Base-by-base conservation (phyloP, 768 basidiomycete genomes). In the Sporobolomyces pararoseus region DNA sequence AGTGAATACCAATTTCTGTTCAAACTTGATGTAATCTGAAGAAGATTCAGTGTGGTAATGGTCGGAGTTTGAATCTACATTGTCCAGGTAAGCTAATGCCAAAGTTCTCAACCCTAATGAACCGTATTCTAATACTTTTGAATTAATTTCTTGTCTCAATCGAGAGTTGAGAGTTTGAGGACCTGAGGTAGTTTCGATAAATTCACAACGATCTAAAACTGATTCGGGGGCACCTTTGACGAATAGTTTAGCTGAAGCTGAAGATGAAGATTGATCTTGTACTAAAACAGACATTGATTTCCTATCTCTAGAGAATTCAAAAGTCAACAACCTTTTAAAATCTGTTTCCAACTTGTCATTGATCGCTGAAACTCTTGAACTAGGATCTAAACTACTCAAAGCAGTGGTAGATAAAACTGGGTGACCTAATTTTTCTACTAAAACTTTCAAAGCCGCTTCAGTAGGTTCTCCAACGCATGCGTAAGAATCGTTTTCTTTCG, bases 231-330 rank as follows among this genome's bases (percentile, higher is more conserved):
- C 95, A 44, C 95, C 95, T 80, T 98, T 98, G 79, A 89, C 92
- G 78, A 94, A 89, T 7, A 98, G 83, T 12, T n/a, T n/a, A n/a
- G n/a, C n/a, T n/a, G 89, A 84, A n/a, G 90, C 89, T 12, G 73
- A 62, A 46, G 64, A 35, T 7, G 80, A 80, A 2, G 84, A 84
- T 65, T 86, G 85, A 64, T 86, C 83, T 69, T 82, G 85, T 46
- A 91, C 89, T 59, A 98, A 86, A 60, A 97, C 94, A 27, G 95
- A 96, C 95, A 98, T 98, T 87, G 94, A 95, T 82, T 97, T 99
- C 78, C 95, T 89, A 80, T 98, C 95, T 25, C 95, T 87, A 27
- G 93, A 91, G 81, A 99, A 98, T 80, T 99, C 95, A 79, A 99
- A 95, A 12, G 94, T 99, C 75, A 96, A 82, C 19, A 96, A 84